Evolutionary conservation across 2,329 filamentous ascomycete genomes (phyloP).

Genomic region (Aspergillus floridensis): DNA sequence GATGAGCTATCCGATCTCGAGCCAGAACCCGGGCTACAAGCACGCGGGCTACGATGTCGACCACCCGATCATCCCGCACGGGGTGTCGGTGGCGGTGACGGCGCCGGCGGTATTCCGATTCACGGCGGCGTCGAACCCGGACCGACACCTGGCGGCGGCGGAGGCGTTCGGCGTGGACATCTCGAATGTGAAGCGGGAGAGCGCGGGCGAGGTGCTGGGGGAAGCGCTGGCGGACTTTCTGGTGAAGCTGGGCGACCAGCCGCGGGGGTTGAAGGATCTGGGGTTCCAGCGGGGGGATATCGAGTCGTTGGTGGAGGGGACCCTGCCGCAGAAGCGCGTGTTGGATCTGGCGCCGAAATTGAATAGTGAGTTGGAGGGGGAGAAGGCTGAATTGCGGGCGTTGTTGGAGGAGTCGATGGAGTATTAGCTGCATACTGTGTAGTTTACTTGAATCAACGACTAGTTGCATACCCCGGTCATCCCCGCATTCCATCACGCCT

Average conservation of each 20-base stretch:
- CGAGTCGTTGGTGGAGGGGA: slow-evolving; percentile 85
- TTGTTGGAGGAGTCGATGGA: slow-evolving; percentile 65
- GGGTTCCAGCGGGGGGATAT: slow-evolving; percentile 77
- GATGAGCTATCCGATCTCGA: slow-evolving; percentile 97
- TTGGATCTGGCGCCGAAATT: slow-evolving; percentile 86
- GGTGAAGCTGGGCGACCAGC: slow-evolving; percentile 82
- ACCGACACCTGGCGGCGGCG: slow-evolving; percentile 83
- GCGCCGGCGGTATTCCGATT: slow-evolving; percentile 93
- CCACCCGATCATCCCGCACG: slow-evolving; percentile 84
- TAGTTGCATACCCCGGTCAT: neutral
- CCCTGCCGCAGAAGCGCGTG: slow-evolving; percentile 86
- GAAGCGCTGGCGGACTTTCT: slow-evolving; percentile 83
- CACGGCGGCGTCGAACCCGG: slow-evolving; percentile 85
- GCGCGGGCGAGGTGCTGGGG: slow-evolving; percentile 80
- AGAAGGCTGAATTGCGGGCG: slow-evolving; percentile 67
- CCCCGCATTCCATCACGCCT: slow-evolving; percentile 8
- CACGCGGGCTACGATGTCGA: slow-evolving; percentile 81
- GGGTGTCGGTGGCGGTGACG: slow-evolving; percentile 90
- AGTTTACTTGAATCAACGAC: neutral
- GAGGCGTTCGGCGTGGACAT: slow-evolving; percentile 90
- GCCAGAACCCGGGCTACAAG: slow-evolving; percentile 87
- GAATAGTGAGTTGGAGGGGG: slow-evolving; percentile 64
- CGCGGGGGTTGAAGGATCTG: slow-evolving; percentile 75
- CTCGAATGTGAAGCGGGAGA: slow-evolving; percentile 80
- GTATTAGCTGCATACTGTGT: slow-evolving; percentile 36